Conservation (phyloP, 495 filamentous ascomycete genomes). For the Aspergillus sparsus region DNA sequence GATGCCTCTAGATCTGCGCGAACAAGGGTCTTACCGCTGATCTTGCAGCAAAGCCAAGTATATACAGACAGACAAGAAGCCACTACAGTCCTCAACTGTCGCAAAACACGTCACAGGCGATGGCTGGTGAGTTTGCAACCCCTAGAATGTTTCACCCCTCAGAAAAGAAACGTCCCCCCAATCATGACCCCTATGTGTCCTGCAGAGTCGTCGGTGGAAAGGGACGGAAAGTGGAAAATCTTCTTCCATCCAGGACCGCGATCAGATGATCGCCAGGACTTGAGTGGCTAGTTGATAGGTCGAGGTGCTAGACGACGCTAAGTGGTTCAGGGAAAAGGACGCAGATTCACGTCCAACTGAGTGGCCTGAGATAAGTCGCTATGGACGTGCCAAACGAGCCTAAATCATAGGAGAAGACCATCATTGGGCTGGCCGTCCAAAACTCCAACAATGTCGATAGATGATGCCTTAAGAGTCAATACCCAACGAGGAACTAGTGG, state of each 20-base stretch:
- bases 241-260: not conserved
- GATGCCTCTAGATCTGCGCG: not conserved
- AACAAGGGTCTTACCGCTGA: constrained; percentile 5
- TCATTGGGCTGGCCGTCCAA: not conserved
- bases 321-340: constrained; percentile 1
- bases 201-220: not conserved
- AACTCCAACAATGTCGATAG: constrained; percentile 1
- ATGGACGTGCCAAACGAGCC: not conserved
- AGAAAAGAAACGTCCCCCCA: not conserved
- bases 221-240: not conserved
- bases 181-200: not conserved
- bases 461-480: constrained; percentile 11
- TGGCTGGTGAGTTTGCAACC: not conserved
- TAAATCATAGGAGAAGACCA: constrained; percentile 2
- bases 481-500: constrained; percentile 4
- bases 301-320: not conserved
- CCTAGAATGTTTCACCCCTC: not conserved
- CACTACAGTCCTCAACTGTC: not conserved
- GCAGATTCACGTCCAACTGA: not conserved
- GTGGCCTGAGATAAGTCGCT: constrained; percentile 4
- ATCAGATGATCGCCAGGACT: constrained; percentile 2
- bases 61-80: not conserved
- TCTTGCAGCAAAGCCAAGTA: constrained; percentile 5
- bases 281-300: not conserved
- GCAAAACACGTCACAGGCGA: not conserved